Evolutionary conservation across 192 early-diverging fungal genomes (phyloP), one percentile per base, ranked within the genome.

Genomic region (Podochytrium sp.): DNA sequence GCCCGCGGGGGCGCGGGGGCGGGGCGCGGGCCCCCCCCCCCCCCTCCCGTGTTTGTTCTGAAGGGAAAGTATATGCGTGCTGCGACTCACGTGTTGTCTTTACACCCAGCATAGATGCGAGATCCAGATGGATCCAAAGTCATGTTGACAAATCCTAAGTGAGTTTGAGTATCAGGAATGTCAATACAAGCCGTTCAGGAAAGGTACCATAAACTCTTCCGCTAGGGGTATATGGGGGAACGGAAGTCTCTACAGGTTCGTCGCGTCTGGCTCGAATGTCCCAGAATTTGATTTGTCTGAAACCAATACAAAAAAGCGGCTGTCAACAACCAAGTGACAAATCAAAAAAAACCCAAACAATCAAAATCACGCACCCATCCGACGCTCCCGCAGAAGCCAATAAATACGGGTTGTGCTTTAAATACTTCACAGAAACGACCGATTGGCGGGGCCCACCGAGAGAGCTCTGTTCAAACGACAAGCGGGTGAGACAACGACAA

Each of bases 201-300:
- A 38, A 20, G 30, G 60, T 37, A 29, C 20, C 30, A 35, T 62
- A 38, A 18, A 62, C 30, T 25, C 60, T 33, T 32, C 20, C 1
- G 27, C 34, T 14, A 18, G 37, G 30, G 37, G 14, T 62, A 16
- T 16, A 38, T 20, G 60, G 20, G 16, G 38, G 38, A 73, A 79
- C 23, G 43, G 10, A 12, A 20, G 10, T 12, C 43, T 47, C 43
- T 12, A 47, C 43, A 7, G 43, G 20, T 12, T 47, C 20, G 20
- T 47, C 10, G 7, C 43, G 10, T 47, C 43, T 47, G 20, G 10
- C 20, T 47, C 95, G 77, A 60, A 91, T 80, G 74, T 96, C 95
- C 95, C 95, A 96, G 37, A 89, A 84, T 77, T 91, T 93, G 35
- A 96, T 79, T 27, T 85, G 74, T 27, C 90, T 89, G 23, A 40